phyloP scores from a whole-genome alignment of 1,139 yeast genomes.

The Pichia sp. region DNA sequence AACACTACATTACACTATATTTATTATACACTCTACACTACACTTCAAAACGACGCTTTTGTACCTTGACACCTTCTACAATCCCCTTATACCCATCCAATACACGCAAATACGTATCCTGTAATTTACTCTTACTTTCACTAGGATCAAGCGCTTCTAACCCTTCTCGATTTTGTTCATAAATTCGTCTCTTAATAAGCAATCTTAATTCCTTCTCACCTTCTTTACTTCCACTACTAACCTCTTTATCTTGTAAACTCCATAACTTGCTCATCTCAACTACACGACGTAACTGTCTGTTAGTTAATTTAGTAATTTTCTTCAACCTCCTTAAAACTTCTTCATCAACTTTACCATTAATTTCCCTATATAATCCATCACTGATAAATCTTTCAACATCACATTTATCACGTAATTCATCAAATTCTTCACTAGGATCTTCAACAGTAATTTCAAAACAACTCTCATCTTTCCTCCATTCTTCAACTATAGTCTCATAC shows the following conservation, averaged over 20 bases:
- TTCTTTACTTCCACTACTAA: conserved; percentile 13
- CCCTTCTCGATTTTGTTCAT: conserved; percentile 72
- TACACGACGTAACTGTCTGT: conserved; percentile 69
- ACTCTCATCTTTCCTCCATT: conserved; percentile 46
- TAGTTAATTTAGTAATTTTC: conserved; percentile 52
- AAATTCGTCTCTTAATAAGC: conserved; percentile 65
- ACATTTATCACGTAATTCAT: conserved; percentile 77
- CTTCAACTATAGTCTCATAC: conserved; percentile 46
- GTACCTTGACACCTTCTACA: background rate
- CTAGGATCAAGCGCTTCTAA: conserved; percentile 56
- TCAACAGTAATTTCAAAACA: conserved; percentile 83
- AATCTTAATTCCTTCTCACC: conserved; percentile 37
- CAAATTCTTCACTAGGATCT: conserved; percentile 92
- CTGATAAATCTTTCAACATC: conserved; percentile 52
- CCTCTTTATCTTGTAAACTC: background rate
- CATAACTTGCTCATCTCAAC: conserved; percentile 62
- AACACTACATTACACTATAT: too few relatives aligned
- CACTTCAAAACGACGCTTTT: background rate
- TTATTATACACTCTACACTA: too few relatives aligned
- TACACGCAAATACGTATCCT: conserved; percentile 63
- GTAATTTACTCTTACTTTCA: conserved; percentile 59
- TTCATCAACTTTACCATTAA: conserved; percentile 25
- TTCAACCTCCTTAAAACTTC: conserved; percentile 4
- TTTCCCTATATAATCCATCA: conserved; percentile 23
- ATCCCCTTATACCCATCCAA: conserved; percentile 45